Evolutionary conservation across 208 protist species (phyloP), one percentile per base, ranked within the genome.

Genomic region (Wallacemonas sp.): DNA sequence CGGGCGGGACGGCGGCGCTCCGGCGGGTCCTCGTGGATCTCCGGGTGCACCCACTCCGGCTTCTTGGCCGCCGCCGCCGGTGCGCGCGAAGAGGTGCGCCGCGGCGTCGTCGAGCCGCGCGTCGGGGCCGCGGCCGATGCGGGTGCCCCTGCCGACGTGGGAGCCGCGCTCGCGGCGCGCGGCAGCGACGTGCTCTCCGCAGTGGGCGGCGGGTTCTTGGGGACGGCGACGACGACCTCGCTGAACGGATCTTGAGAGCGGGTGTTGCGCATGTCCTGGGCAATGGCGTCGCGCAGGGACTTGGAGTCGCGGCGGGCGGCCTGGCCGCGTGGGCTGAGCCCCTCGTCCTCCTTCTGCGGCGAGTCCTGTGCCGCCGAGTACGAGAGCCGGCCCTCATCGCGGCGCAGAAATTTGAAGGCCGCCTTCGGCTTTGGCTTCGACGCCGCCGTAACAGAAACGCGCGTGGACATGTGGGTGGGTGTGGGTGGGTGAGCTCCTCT

Each of bases 381-480:
- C 1, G 91, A 92, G n/a, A 96, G 76, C 2, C 84, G 75, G 0
- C 88, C 88, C 72, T 94, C 88, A 66, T 96, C 86, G 3, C 84
- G 77, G 25, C 85, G 81, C 1, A 96, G 76, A 67, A 93, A 96
- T 61, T 90, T 89, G 64, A 94, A 94, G 10, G 82, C 74, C 33
- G 73, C 76, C 73, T 89, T 86, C 32, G 89, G 82, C 61, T 82
- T 87, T 23, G 74, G 78, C 71, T 90, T 95, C 45, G 82, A 75
- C n/a, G 79, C 82, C 4, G 76, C 73, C 11, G 84, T 42, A 2
- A 94, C 77, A 11, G 84, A 89, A 12, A 94, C 79, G 16, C 84
- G 72, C 11, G 52, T 59, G 31, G 77, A 76, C 76, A 83, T 81
- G 50, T 18, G 52, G 26, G n/a, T 36, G 63, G 36, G 67, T 33